Conservation (phyloP, 768 basidiomycete genomes). For the Phaeotremella skinneri region DNA sequence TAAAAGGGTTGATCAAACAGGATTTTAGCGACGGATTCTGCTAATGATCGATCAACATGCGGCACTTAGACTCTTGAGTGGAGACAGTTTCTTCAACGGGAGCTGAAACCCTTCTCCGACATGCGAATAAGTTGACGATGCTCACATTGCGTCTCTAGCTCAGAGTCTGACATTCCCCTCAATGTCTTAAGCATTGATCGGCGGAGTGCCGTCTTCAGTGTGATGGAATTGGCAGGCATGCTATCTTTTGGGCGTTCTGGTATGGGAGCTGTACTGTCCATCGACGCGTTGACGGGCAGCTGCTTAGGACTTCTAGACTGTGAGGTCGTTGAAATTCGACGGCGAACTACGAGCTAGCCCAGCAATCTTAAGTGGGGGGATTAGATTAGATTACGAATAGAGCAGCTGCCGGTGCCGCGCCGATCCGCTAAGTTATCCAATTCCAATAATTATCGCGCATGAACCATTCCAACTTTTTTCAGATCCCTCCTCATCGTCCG, state of each 20-base stretch:
- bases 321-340: slow-evolving; percentile 3
- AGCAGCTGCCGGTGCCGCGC: background rate
- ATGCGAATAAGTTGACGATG: too few species aligned
- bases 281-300: slow-evolving; percentile 1
- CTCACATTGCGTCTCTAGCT: slow-evolving; percentile 39
- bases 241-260: background rate
- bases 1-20: slow-evolving; percentile 28
- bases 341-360: too few species aligned
- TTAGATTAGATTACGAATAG: background rate
- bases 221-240: slow-evolving; percentile 17
- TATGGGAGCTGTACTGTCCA: slow-evolving; percentile 1
- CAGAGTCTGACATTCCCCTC: slow-evolving; percentile 23
- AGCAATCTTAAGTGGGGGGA: background rate
- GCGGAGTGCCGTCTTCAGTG: slow-evolving; percentile 30
- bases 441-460: too few species aligned
- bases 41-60: slow-evolving; percentile 12
- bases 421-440: too few species aligned
- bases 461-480: slow-evolving; percentile 6
- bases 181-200: slow-evolving; percentile 37
- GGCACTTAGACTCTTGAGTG: too few species aligned
- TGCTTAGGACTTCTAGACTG: slow-evolving; percentile 10
- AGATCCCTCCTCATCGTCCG: too few species aligned
- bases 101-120: too few species aligned
- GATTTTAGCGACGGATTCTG: slow-evolving; percentile 19
- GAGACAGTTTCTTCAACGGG: too few species aligned